Percentiles rank a stretch among this genome's conserved stretches.
Conservation (phyloP, 2,329 filamentous ascomycete genomes). For the Dichotomopilus funicola region DNA sequence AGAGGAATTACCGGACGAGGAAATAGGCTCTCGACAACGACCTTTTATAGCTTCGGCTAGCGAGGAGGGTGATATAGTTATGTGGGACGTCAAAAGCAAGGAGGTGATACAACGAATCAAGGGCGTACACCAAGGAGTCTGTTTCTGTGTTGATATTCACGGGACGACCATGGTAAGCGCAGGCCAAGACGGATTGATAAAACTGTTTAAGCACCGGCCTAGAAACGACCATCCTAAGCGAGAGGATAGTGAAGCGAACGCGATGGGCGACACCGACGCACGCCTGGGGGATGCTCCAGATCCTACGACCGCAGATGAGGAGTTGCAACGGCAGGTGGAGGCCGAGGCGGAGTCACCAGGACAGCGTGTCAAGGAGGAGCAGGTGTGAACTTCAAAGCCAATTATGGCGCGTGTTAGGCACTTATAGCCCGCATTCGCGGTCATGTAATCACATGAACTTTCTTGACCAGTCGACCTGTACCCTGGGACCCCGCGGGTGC, state of each 20-base stretch:
- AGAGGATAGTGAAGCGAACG: slow-evolving; percentile 9
- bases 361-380: slow-evolving; percentile 35
- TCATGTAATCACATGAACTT: too few relatives aligned
- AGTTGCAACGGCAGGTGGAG: slow-evolving; percentile 41
- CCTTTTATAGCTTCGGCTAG: slow-evolving; percentile 73
- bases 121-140: slow-evolving; percentile 49
- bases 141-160: slow-evolving; percentile 59
- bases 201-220: slow-evolving; percentile 38
- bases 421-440: too few relatives aligned
- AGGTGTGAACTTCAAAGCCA: slow-evolving; percentile 9
- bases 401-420: too few relatives aligned
- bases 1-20: slow-evolving; percentile 21
- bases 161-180: slow-evolving; percentile 51
- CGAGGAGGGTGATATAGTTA: slow-evolving; percentile 76
- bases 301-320: slow-evolving; percentile 46
- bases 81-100: slow-evolving; percentile 90
- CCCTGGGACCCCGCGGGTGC: too few relatives aligned
- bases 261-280: slow-evolving; percentile 18
- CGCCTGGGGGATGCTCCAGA: slow-evolving; percentile 15
- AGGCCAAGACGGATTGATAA: slow-evolving; percentile 48
- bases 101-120: slow-evolving; percentile 64
- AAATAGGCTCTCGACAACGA: slow-evolving; percentile 19
- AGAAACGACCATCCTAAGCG: slow-evolving; percentile 4
- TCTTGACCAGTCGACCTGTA: too few relatives aligned
- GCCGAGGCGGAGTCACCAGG: slow-evolving; percentile 37